Percentiles rank a stretch among this genome's conserved stretches.
Evolutionary conservation across 495 filamentous ascomycete species (phyloP).

Genomic region (Xylaria cubensis): DNA sequence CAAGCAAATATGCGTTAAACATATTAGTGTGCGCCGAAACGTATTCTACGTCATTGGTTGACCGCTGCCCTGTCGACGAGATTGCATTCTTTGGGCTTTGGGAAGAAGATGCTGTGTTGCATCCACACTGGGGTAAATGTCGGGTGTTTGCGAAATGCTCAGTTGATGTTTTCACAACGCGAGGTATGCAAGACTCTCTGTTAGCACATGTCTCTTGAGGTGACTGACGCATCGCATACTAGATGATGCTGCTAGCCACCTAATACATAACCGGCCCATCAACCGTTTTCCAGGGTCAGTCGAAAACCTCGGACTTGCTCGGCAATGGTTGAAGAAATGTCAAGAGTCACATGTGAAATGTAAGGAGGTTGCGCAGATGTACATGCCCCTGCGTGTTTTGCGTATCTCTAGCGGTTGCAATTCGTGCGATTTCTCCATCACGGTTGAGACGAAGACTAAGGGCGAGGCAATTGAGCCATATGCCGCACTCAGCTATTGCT

Average conservation of each 20-base stretch:
- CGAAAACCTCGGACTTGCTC: neutral
- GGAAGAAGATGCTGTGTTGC: neutral
- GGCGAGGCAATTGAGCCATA: neutral
- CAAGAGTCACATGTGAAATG: neutral
- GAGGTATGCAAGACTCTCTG: neutral
- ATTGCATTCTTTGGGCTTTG: conserved; percentile 9
- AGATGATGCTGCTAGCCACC: neutral
- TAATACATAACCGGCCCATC: conserved; percentile 1
- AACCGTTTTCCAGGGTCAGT: neutral
- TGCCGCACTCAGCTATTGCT: conserved; percentile 33
- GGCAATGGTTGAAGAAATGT: neutral
- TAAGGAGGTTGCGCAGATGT: neutral
- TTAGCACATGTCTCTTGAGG: neutral
- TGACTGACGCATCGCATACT: neutral
- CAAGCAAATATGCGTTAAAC: neutral
- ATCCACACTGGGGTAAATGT: neutral
- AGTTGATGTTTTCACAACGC: neutral
- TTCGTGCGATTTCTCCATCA: neutral
- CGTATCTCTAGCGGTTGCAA: neutral
- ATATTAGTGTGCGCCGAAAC: neutral
- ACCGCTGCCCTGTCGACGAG: conserved; percentile 15
- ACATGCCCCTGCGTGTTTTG: neutral
- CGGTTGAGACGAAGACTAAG: neutral
- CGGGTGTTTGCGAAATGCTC: neutral
- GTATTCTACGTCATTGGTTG: neutral